Conservation (phyloP, 1,284 basidiomycete genomes). For the Cryptococcus sp. region DNA sequence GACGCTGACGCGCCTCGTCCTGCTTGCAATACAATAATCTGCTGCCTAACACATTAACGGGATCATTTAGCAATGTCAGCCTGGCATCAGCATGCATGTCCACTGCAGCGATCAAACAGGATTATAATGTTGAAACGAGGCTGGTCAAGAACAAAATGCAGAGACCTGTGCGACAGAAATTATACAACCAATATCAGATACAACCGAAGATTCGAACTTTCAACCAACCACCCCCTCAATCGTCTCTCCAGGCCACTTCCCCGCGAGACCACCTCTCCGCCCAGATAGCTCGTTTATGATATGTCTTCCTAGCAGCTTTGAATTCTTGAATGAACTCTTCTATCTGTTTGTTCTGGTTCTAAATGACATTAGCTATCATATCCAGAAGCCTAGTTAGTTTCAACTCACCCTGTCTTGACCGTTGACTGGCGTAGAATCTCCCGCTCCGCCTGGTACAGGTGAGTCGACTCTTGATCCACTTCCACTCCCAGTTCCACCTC, state of each 20-base stretch:
- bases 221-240: conserved; percentile 30
- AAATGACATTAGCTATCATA: neutral
- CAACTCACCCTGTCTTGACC: conserved; percentile 11
- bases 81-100: too few relatives aligned
- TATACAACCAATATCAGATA: too few relatives aligned
- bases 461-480: conserved; percentile 37
- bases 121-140: too few relatives aligned
- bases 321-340: conserved; percentile 85
- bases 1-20: too few relatives aligned
- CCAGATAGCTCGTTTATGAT: conserved; percentile 87
- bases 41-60: too few relatives aligned
- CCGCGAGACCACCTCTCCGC: conserved; percentile 76
- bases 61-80: too few relatives aligned
- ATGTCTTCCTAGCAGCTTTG: conserved; percentile 74
- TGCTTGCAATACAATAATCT: too few relatives aligned
- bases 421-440: neutral
- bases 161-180: too few relatives aligned
- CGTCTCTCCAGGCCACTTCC: conserved; percentile 73
- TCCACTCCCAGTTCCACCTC: conserved; percentile 6
- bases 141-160: too few relatives aligned
- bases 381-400: neutral
- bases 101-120: too few relatives aligned
- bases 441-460: conserved; percentile 36
- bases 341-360: conserved; percentile 48
- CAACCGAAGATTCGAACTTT: too few relatives aligned